Base-by-base conservation (phyloP, 116 monocot genomes). In the Zostera marina region DNA sequence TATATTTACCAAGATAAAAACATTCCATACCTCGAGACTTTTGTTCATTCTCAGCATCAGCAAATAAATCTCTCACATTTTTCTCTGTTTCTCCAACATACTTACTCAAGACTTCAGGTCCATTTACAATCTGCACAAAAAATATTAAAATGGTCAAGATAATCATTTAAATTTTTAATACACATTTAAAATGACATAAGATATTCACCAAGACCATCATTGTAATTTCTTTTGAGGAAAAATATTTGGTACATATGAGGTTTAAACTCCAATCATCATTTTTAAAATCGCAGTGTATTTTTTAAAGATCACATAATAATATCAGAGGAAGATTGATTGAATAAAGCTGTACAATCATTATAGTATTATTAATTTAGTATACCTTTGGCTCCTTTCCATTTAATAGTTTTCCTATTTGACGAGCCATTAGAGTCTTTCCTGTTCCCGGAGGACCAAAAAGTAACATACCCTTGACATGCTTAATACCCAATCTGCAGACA, bases 21-120 rank as follows among this genome's bases (percentile, higher is more conserved):
- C 8, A 24, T 52, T 64, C 23, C 14, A 41, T 76, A 85, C 98
- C 98, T 72, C 66, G 73, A 61, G 83, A 54, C 58, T 65, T 80
- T 61, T 98, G 98, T 42, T 90, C 98, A 67, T 83, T 80, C 58
- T 98, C 98, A 64, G 98, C 98, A 83, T 98, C 98, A 62, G 98
- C 90, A 90, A 98, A 98, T 72, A 98, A 79, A 77, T 98, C 98
- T 70, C 98, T 90, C 52, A 98, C 98, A 73, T 98, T 98, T 68
- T 98, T 98, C 67, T 98, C 98, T 41, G 98, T 90, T 73, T 98
- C 98, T 70, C 98, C 90, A 65, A 98, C 98, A 81, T 74, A 98
- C 47, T 90, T 98, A 78, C 98, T 98, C 23, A 98, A 61, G 13
- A 98, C 98, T 83, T 98, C 98, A 77, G 98, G 98, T 14, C 98